phyloP scores from a whole-genome alignment of 225 moss, liverwort and hornwort genomes.

The Physcomitrellopsis africana region DNA sequence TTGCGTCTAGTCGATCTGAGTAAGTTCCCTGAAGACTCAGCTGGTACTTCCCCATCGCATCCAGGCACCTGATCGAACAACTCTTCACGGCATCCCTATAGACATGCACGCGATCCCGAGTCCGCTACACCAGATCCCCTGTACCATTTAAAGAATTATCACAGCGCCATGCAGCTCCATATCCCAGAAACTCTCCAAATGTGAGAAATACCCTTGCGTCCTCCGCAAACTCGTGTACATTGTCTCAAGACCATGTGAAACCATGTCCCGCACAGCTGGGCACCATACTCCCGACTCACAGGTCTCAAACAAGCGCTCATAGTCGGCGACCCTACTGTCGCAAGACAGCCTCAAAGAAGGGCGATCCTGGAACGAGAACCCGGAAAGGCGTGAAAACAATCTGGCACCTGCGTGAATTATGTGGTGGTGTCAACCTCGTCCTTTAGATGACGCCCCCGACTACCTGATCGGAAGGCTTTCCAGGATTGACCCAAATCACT shows the following conservation, averaged over 20 bases:
- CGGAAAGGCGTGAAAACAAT: no score
- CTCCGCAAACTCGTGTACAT: neutral
- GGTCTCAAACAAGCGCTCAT: no score
- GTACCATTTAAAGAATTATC: no score
- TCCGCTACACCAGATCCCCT: neutral
- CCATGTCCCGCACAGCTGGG: no score
- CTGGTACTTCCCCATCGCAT: constrained; percentile 23
- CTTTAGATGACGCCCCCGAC: neutral
- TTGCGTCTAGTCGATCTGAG: neutral
- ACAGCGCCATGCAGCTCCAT: neutral
- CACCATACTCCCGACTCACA: no score
- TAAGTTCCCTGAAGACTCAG: constrained; percentile 18
- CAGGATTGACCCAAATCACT: neutral
- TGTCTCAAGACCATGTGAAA: neutral
- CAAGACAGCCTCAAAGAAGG: no score
- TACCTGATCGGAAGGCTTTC: neutral
- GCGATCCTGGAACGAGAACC: no score
- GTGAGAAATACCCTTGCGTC: neutral
- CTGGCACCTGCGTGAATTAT: neutral
- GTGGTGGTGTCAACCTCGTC: constrained; percentile 3
- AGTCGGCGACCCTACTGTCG: no score
- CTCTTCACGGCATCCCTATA: constrained; percentile 1
- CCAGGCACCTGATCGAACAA: neutral
- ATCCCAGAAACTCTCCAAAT: constrained; percentile 21
- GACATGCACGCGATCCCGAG: neutral